Evolutionary conservation across 1,284 basidiomycete genomes (phyloP).

Genomic region (Trametes polyzona): DNA sequence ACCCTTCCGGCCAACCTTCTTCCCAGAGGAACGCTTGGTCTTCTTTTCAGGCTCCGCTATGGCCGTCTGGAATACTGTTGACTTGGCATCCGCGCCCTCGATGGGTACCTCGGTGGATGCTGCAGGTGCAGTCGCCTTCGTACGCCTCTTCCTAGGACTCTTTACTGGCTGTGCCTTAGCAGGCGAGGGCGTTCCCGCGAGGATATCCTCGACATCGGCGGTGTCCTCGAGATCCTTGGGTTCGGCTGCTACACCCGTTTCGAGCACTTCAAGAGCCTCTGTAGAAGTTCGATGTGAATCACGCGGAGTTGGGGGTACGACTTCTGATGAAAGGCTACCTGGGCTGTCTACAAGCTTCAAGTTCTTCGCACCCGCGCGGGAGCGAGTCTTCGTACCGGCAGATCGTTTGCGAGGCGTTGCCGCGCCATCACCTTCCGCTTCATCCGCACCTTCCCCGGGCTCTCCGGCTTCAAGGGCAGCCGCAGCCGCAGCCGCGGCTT

Average conservation of each 20-base stretch:
- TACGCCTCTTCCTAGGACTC: background rate
- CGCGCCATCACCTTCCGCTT: background rate
- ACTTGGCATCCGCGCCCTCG: too few relatives aligned
- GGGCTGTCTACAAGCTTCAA: background rate
- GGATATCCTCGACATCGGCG: background rate
- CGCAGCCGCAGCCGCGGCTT: background rate
- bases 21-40: too few relatives aligned
- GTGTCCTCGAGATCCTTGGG: slow-evolving; percentile 16
- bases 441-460: too few relatives aligned
- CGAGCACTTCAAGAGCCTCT: background rate
- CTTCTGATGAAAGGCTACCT: background rate
- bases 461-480: background rate
- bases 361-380: too few relatives aligned
- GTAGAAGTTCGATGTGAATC: background rate
- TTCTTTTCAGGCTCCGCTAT: too few relatives aligned
- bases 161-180: background rate
- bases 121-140: background rate
- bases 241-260: slow-evolving; percentile 11
- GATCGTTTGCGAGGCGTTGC: slow-evolving; percentile 3
- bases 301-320: background rate
- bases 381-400: too few relatives aligned
- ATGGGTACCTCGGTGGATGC: too few relatives aligned
- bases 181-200: background rate
- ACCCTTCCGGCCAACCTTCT: too few relatives aligned
- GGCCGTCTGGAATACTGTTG: too few relatives aligned